A percentile compares a stretch with the other conserved stretches of the same genome.
Conservation (phyloP, 768 basidiomycete species). For the Mycena amicta region DNA sequence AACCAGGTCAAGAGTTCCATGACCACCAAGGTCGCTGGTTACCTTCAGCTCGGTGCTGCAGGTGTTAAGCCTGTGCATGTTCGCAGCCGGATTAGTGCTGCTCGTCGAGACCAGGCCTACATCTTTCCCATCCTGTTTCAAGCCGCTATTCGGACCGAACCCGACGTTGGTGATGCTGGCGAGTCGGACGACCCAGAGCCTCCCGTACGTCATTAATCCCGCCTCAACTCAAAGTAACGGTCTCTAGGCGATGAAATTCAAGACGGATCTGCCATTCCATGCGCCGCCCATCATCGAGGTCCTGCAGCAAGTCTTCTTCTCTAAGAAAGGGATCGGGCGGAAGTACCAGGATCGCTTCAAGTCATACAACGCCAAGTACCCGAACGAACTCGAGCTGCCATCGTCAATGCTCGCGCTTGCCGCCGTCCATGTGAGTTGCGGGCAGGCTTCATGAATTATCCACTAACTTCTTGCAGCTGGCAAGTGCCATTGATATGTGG, state of each 20-base stretch:
- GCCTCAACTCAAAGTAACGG: neutral
- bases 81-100: neutral
- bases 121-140: neutral
- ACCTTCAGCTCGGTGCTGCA: neutral
- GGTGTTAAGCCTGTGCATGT: neutral
- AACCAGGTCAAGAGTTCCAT: neutral
- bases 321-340: neutral
- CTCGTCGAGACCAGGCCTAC: neutral
- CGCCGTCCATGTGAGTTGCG: neutral
- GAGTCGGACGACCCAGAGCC: too few relatives aligned
- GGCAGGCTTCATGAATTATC: neutral
- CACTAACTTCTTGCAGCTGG: neutral
- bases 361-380: neutral
- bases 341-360: neutral
- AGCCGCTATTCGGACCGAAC: neutral
- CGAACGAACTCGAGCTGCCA: neutral
- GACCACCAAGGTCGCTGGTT: neutral
- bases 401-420: neutral
- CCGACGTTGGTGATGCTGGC: neutral
- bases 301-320: constrained; percentile 4
- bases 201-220: constrained; percentile 25
- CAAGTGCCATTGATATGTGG: neutral
- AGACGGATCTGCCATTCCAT: neutral
- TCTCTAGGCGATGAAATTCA: neutral
- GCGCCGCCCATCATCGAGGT: constrained; percentile 6